Base-by-base conservation (phyloP, 495 filamentous ascomycete species). In the Neurospora intermedia region DNA sequence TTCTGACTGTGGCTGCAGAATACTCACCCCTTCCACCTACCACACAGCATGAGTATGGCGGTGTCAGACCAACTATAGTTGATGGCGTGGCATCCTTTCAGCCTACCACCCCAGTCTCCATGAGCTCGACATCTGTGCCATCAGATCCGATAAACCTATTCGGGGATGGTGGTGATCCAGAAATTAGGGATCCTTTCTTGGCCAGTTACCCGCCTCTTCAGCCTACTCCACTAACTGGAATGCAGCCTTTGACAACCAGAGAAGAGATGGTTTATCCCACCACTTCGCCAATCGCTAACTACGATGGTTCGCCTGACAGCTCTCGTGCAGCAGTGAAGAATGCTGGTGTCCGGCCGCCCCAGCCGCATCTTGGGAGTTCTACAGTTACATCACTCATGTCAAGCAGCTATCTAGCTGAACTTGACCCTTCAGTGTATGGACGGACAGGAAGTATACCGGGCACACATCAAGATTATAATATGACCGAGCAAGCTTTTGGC, bases 261-360 rank as follows among this genome's bases (percentile, higher is more conserved):
- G 84, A 86, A 73, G 82, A 78, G 41, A 85, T 86, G 84, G 75
- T 84, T 38, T 86, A 86, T 72, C 82, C 84, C n/a, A 72, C 41
- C 66, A 69, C 74, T 20, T 71, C 81, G n/a, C 13, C 78, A 35
- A 69, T 70, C 10, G 74, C 76, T 62, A 80, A 76, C 43, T 83
- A 78, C 72, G 76, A 76, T 69, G 73, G 54, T 71, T 76, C 75
- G 35, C 71, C 74, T 2, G 59, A 72, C 6, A 69, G 48, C 23
- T 9, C 46, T 42, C 74, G 48, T 16, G 20, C n/a, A 23, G 54
- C 15, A 66, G 27, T 35, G 2, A 59, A 75, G 4, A 43, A 40
- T 20, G 43, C 73, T 11, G 74, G 71, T 2, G 75, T 74, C 5
- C 78, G 70, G 16, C 27, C 15, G 27, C 38, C 16, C 13, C 74